Evolutionary conservation across 345 rosid genomes (phyloP).

Genomic region (Gossypium ekmanianum): DNA sequence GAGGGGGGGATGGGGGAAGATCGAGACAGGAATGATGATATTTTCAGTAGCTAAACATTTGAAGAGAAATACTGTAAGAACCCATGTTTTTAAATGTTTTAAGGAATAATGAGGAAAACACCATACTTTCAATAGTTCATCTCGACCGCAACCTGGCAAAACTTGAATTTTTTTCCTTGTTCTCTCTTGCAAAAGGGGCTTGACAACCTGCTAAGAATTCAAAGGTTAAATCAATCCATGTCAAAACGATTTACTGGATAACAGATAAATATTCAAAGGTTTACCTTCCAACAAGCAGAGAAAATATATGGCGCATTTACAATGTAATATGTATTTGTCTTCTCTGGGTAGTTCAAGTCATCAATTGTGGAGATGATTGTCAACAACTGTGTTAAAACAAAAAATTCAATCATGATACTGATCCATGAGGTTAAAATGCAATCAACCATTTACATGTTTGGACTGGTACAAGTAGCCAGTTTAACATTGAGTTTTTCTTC

Average conservation of each 20-base stretch:
- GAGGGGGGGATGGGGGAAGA: too few relatives aligned
- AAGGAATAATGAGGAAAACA: constrained; percentile 6
- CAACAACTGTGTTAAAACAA: constrained; percentile 58
- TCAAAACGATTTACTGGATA: neutral
- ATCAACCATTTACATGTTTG: neutral
- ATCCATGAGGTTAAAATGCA: neutral
- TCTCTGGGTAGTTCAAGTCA: constrained; percentile 97
- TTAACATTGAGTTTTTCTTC: neutral
- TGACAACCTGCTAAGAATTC: constrained; percentile 62
- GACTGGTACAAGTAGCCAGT: neutral
- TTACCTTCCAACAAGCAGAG: constrained; percentile 93
- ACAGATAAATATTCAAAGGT: neutral
- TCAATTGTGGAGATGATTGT: constrained; percentile 79
- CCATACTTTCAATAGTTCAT: constrained; percentile 76
- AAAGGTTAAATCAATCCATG: constrained; percentile 2
- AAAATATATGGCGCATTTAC: constrained; percentile 90
- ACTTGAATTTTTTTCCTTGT: constrained; percentile 80
- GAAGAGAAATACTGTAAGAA: neutral
- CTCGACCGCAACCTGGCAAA: constrained; percentile 68
- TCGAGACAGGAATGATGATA: too few relatives aligned
- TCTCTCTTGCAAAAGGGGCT: constrained; percentile 92
- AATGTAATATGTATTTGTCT: constrained; percentile 76
- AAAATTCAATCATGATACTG: neutral
- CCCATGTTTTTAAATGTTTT: constrained; percentile 6
- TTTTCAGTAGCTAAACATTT: neutral